Evolutionary conservation across 495 filamentous ascomycete species (phyloP), one percentile per base, ranked within the genome.

Genomic region (Penicillium taxi): DNA sequence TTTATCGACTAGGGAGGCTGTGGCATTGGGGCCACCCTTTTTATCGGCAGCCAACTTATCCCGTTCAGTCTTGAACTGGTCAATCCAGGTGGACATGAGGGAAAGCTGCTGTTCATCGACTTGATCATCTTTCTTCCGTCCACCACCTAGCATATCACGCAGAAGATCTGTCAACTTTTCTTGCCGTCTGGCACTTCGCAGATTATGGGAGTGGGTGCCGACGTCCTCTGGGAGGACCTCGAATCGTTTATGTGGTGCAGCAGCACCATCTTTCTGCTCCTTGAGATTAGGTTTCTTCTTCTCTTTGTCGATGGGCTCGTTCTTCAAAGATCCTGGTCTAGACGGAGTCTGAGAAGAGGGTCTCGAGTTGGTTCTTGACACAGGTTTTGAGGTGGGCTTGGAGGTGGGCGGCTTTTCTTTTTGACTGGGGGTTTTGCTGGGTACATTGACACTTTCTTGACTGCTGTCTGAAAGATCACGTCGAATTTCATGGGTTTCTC

Each of bases 131-230:
- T 86, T 82, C 52, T 76, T 77, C 50, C 79, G 81, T 56, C 82
- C 83, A 15, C 65, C 71, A 32, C 81, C 83, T 9, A 96, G 67
- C 55, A 95, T 75, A 44, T 83, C 77, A 42, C 87, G 81, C 45
- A 94, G 76, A 69, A 98, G 80, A 52, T 89, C 85, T n/a, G 84
- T 80, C 39, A 98, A 67, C 56, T 95, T 98, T 64, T 98, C 90
- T 59, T 98, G 90, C 31, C 91, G 75, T 55, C 86, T 86, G 33
- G 81, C 79, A 41, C 80, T 83, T 53, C 85, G 90, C 12, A 98
- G 75, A 46, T 86, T 73, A 55, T 98, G 91, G 41, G 83, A 78
- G 52, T 98, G 91, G 6, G 77, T 73, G 32, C 50, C 53, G 12
- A 41, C 26, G 48, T 82, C 82, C 44, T 84, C 76, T 3, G 69